phyloP scores from a whole-genome alignment of 2,329 filamentous ascomycete genomes.

The Acrocalymma vagum region DNA sequence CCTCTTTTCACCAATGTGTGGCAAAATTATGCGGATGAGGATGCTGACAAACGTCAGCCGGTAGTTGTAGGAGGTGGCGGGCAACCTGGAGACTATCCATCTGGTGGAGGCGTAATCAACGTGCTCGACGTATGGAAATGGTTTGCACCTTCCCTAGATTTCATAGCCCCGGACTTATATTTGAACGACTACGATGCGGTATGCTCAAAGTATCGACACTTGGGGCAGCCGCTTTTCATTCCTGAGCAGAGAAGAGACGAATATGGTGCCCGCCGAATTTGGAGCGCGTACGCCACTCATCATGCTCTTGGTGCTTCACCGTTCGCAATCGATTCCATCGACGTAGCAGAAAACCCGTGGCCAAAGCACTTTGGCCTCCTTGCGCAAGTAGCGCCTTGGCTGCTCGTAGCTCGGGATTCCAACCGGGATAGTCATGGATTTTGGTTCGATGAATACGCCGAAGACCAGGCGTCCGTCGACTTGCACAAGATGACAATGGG shows the following conservation, averaged over 20 bases:
- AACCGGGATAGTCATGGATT: conserved; percentile 47
- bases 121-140: conserved; percentile 56
- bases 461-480: conserved; percentile 30
- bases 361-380: conserved; percentile 49
- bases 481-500: conserved; percentile 35
- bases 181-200: conserved; percentile 54
- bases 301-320: conserved; percentile 10
- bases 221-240: conserved; percentile 56
- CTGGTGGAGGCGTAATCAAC: conserved; percentile 51
- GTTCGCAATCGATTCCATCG: conserved; percentile 48
- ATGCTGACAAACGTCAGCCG: conserved; percentile 42
- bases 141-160: conserved; percentile 49
- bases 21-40: conserved; percentile 49
- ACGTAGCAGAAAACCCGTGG: conserved; percentile 35
- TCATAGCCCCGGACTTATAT: conserved; percentile 58
- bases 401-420: conserved; percentile 48
- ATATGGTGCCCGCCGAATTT: conserved; percentile 20
- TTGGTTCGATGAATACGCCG: conserved; percentile 46
- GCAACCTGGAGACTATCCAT: conserved; percentile 53
- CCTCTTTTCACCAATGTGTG: conserved; percentile 55
- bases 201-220: conserved; percentile 52
- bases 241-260: conserved; percentile 60
- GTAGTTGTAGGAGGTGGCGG: conserved; percentile 50
- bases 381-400: conserved; percentile 26
- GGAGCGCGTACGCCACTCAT: conserved; percentile 11